These are phyloP conservation scores for Komagataella mondaviorum DNA, from an alignment of 805 yeast species.

Conservation along the genomic window DNA sequence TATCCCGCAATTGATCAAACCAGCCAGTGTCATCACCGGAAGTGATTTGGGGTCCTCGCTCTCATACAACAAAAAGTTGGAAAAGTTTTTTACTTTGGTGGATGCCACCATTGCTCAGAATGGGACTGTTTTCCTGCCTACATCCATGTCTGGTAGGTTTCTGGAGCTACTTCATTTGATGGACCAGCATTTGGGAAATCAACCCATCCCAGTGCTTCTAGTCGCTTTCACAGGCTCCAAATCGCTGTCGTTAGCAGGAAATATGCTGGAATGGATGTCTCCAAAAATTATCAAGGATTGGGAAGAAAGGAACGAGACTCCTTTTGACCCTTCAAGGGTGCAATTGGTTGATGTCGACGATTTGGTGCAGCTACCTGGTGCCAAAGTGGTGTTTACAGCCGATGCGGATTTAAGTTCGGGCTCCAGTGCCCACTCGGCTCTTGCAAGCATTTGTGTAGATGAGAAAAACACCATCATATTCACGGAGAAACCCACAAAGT, in stretches of 20 bases:
- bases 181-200: conserved; percentile 49
- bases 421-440: conserved; percentile 37
- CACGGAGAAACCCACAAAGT: conserved; percentile 47
- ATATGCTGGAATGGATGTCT: conserved; percentile 94
- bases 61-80: conserved; percentile 51
- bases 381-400: conserved; percentile 71
- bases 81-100: conserved; percentile 46
- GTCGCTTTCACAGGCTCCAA: conserved; percentile 73
- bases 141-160: conserved; percentile 67
- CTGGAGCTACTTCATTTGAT: conserved; percentile 64
- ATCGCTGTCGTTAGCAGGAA: conserved; percentile 66
- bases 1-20: conserved; percentile 49
- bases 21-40: conserved; percentile 73
- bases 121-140: conserved; percentile 75
- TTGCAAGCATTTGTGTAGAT: conserved; percentile 43
- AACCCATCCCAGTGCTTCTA: conserved; percentile 59
- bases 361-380: conserved; percentile 40
- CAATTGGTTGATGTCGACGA: conserved; percentile 46
- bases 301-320: conserved; percentile 61
- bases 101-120: conserved; percentile 58
- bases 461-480: conserved; percentile 59
- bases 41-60: conserved; percentile 51
- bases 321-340: conserved; percentile 62
- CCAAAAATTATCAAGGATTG: conserved; percentile 74
- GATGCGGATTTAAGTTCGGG: conserved; percentile 58